phyloP scores from a whole-genome alignment of 164 flowering plant species.

The Tetracentron sinense region DNA sequence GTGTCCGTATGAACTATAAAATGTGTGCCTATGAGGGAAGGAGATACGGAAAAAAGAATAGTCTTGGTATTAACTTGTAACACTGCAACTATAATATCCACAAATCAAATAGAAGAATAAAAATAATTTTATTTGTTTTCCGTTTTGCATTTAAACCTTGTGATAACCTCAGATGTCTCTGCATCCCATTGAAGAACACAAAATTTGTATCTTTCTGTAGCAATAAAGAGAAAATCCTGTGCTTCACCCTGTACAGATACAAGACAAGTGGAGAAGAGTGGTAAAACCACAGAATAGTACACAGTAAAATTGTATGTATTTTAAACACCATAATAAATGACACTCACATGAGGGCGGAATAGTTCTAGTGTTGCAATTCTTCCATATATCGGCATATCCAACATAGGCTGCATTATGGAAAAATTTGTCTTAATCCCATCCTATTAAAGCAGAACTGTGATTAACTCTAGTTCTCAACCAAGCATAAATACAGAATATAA shows the following conservation, averaged over 20 bases:
- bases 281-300: neutral
- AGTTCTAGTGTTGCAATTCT: constrained; percentile 98
- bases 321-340: neutral
- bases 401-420: constrained; percentile 62
- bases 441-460: neutral
- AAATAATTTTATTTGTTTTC: neutral
- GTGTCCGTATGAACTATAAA: too few relatives aligned
- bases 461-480: neutral
- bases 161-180: constrained; percentile 73
- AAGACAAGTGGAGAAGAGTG: constrained; percentile 4
- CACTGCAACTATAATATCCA: neutral
- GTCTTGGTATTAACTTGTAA: neutral
- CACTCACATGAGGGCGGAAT: constrained; percentile 96
- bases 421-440: neutral
- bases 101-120: neutral
- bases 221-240: constrained; percentile 91
- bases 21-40: neutral
- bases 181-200: constrained; percentile 99
- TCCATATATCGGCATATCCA: constrained; percentile 98
- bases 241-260: constrained; percentile 68
- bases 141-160: constrained; percentile 48
- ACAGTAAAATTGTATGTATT: neutral
- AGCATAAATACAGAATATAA: neutral
- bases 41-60: neutral
- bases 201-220: constrained; percentile 93